Evolutionary conservation across 805 yeast species (phyloP), one percentile per base, ranked within the genome.

Genomic region (Ogataea pilisensis): DNA sequence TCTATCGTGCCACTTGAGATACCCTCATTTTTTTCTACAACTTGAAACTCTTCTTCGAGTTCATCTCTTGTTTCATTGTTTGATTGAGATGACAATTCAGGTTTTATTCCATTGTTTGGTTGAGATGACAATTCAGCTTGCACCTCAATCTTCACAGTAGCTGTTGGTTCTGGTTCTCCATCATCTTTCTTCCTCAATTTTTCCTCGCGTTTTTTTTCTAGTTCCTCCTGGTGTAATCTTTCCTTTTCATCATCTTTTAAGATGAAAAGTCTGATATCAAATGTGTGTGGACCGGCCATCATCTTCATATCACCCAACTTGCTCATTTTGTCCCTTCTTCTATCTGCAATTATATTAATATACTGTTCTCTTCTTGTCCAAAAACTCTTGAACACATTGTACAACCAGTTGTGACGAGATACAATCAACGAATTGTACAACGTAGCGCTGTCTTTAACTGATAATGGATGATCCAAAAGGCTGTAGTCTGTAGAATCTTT

Each of bases 241-340:
- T 81, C 87, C 19, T 75, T 69, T 30, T 78, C 75, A 30, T 87
- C 95, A 53, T 89, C 95, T 53, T 86, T 85, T 38, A 88, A 75
- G n/a, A 88, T 81, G 62, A 85, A 93, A 25, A 93, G 61, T 45
- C 95, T 68, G 2, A 84, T 73, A 30, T 81, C 87, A 63, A 87
- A 87, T 0, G 68, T 62, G 62, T 91, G 99, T 0, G 96, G 96
- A 0, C 97, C 98, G 18, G 84, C 70, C 9, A 70, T 68, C 64
- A 89, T 63, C 2, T 68, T 64, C 45, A 90, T 79, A 50, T 90
- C 96, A 50, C 91, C 78, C 42, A 93, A 66, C 57, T 88, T 89
- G 44, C 88, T 82, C 96, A 90, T 89, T 41, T 80, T 80, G 48
- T 91, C 97, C 52, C 95, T 63, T 52, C 65, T 73, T 31, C 64